phyloP scores from a whole-genome alignment of 805 yeast genomes.

The Suhomyces sp. region DNA sequence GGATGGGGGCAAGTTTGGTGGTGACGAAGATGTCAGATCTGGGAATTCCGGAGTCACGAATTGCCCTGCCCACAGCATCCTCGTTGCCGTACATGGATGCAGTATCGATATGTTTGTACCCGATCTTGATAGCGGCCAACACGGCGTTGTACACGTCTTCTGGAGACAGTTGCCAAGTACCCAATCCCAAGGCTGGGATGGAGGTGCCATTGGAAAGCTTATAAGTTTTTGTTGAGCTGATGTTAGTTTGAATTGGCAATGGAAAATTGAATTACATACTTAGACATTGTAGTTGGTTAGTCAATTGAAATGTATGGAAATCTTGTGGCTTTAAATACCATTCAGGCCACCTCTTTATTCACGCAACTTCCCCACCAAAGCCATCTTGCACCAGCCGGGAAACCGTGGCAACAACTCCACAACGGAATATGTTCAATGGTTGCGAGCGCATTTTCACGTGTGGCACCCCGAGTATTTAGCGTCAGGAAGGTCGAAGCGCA shows the following conservation, averaged over 20 bases:
- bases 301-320: background rate
- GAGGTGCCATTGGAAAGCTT: slow-evolving; percentile 8
- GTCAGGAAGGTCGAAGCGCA: background rate
- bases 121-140: slow-evolving; percentile 53
- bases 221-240: background rate
- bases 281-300: background rate
- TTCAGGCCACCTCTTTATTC: background rate
- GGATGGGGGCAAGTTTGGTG: slow-evolving; percentile 62
- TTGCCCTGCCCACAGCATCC: slow-evolving; percentile 53
- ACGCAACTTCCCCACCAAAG: background rate
- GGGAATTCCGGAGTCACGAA: slow-evolving; percentile 56
- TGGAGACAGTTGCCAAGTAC: slow-evolving; percentile 16
- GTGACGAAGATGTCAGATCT: slow-evolving; percentile 66
- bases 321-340: background rate
- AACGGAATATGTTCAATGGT: background rate
- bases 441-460: background rate
- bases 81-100: slow-evolving; percentile 70
- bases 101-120: slow-evolving; percentile 75
- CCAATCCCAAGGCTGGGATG: slow-evolving; percentile 18
- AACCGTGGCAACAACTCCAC: background rate
- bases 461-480: background rate
- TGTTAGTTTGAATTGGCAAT: background rate
- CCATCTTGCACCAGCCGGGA: background rate
- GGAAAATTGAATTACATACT: background rate
- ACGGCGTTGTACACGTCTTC: slow-evolving; percentile 12